Percentiles rank a stretch among this genome's conserved stretches.
Conservation (phyloP, 129 eudicot species). For the Escallonia rubra region DNA sequence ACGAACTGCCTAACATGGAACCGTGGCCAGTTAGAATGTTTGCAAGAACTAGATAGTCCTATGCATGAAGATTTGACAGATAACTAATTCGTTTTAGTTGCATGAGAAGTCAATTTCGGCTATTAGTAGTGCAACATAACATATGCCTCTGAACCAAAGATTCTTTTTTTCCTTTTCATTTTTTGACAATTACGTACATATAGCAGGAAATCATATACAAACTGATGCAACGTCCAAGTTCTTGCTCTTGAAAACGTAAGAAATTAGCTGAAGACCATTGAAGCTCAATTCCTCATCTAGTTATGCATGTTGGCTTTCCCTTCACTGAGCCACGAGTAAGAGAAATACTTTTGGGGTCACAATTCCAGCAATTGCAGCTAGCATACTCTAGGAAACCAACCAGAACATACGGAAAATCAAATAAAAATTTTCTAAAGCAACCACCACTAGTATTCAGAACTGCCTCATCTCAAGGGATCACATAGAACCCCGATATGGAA, state of each 20-base stretch:
- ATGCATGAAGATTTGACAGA: not conserved
- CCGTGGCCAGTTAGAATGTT: conserved; percentile 11
- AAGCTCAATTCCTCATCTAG: not conserved
- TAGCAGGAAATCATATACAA: not conserved
- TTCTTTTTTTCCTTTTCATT: too few species aligned
- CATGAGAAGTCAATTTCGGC: not conserved
- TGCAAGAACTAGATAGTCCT: not conserved
- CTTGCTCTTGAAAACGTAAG: too few species aligned
- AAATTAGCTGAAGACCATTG: too few species aligned
- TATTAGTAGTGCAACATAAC: not conserved
- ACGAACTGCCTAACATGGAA: conserved; percentile 57
- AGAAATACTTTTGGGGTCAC: not conserved
- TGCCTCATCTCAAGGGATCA: not conserved
- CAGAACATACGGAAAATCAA: too few species aligned
- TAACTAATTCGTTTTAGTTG: not conserved
- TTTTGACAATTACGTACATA: not conserved
- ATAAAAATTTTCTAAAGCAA: too few species aligned
- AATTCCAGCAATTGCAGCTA: not conserved
- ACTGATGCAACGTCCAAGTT: not conserved
- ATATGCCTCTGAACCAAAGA: not conserved
- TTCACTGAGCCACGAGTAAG: not conserved
- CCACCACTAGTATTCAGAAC: not conserved
- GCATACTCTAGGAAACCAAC: not conserved
- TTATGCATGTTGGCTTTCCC: not conserved
- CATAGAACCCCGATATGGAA: not conserved